Conservation (phyloP, 192 early-diverging fungal genomes). For the Podila horticola region DNA sequence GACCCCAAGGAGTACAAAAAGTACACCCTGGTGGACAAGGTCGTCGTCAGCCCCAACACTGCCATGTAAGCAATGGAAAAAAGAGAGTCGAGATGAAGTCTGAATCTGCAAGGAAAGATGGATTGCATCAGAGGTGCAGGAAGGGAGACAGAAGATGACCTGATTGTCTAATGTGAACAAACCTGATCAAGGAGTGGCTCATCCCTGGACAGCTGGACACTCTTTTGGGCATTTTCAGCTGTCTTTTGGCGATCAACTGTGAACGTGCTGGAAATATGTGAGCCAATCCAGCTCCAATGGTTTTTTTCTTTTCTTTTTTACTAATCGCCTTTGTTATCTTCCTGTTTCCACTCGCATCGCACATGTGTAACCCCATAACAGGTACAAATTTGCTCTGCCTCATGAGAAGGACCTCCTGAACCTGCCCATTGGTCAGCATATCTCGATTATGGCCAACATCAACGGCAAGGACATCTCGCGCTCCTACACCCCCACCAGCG, state of each 20-base stretch:
- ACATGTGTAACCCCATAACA: slow-evolving; percentile 18
- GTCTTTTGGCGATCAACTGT: no score
- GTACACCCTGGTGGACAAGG: slow-evolving; percentile 83
- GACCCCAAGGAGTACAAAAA: slow-evolving; percentile 76
- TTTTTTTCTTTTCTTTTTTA: no score
- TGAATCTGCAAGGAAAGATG: neutral
- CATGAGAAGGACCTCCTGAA: slow-evolving; percentile 73
- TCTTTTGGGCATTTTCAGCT: no score
- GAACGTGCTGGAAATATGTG: no score
- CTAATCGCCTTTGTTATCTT: no score
- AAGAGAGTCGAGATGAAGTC: no score
- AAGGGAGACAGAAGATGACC: neutral
- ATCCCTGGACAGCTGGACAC: no score
- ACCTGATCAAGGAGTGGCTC: neutral
- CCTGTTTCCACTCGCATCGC: no score
- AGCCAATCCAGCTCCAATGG: no score
- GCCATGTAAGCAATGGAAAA: slow-evolving; percentile 71
- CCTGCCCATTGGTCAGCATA: slow-evolving; percentile 95
- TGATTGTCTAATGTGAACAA: neutral
- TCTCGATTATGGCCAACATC: slow-evolving; percentile 86
- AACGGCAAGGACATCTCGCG: slow-evolving; percentile 85
- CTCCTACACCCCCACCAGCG: slow-evolving; percentile 92
- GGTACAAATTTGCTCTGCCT: slow-evolving; percentile 89
- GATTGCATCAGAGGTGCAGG: neutral
- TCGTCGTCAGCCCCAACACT: slow-evolving; percentile 82